Evolutionary conservation across 1,139 yeast species (phyloP).

Genomic region (Magnusiomyces tetraspermus): DNA sequence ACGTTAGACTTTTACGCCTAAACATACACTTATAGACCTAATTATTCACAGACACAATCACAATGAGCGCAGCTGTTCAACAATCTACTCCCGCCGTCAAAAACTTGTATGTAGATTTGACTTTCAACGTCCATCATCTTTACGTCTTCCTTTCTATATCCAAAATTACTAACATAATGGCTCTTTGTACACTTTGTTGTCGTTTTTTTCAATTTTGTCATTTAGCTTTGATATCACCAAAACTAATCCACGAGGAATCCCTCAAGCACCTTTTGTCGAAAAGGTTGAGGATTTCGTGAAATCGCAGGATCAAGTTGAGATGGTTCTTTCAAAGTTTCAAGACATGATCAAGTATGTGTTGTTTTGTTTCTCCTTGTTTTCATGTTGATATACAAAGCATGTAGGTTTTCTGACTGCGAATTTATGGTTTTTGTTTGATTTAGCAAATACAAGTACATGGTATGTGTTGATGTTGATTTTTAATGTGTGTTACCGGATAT

Average conservation of each 20-base stretch:
- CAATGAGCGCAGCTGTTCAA: background rate
- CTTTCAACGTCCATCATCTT: background rate
- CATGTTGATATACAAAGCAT: background rate
- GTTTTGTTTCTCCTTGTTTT: background rate
- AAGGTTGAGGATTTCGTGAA: slow-evolving; percentile 67
- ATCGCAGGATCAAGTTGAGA: slow-evolving; percentile 61
- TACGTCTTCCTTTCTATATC: background rate
- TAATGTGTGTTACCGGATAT: too few species aligned
- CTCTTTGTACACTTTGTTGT: background rate
- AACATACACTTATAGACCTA: too few species aligned
- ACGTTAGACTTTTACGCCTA: too few species aligned
- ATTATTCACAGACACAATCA: background rate
- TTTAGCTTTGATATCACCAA: slow-evolving; percentile 12
- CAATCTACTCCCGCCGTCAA: background rate
- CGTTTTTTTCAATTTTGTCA: too few species aligned
- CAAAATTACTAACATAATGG: background rate
- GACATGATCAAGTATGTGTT: slow-evolving; percentile 51
- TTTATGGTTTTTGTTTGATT: background rate
- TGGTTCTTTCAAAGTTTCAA: slow-evolving; percentile 59
- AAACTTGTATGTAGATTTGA: background rate
- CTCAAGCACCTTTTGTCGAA: slow-evolving; percentile 91
- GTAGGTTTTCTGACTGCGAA: too few species aligned
- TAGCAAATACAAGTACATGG: slow-evolving; percentile 68
- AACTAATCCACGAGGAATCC: slow-evolving; percentile 85
- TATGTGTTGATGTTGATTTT: slow-evolving; percentile 14